A percentile compares a stretch with the other conserved stretches of the same genome.
Conservation (phyloP, 2,329 filamentous ascomycete species). For the Colletotrichum navitas region DNA sequence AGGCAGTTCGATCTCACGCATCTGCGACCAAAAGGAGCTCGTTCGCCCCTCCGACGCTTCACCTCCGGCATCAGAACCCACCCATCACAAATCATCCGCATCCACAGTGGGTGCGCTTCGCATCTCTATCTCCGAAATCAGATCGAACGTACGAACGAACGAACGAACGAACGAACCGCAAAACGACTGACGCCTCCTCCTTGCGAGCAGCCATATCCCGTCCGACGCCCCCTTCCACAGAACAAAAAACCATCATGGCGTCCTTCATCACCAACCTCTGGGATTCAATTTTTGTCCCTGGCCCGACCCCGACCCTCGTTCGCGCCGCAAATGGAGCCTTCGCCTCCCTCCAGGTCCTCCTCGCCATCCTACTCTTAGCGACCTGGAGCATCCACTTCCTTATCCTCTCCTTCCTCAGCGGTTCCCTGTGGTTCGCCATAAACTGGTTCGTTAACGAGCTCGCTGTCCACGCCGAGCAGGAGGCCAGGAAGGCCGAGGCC, state of each 20-base stretch:
- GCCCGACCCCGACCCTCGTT: constrained; percentile 88
- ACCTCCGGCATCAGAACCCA: not conserved
- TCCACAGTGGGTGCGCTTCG: not conserved
- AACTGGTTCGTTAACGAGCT: constrained; percentile 93
- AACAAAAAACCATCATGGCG: constrained; percentile 59
- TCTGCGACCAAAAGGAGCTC: not conserved
- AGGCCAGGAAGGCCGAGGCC: constrained; percentile 55
- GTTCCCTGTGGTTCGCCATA: constrained; percentile 89
- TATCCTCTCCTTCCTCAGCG: constrained; percentile 82
- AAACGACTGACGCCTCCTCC: not conserved
- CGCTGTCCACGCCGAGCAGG: constrained; percentile 54
- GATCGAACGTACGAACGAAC: not conserved
- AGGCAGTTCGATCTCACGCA: not conserved
- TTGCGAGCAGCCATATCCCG: not conserved
- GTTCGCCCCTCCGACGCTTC: not conserved
- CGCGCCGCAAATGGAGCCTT: constrained; percentile 93
- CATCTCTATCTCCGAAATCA: constrained; percentile 3
- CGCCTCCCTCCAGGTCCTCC: constrained; percentile 83
- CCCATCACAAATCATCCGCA: constrained; percentile 1
- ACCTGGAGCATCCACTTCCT: constrained; percentile 93
- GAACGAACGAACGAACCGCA: constrained; percentile 7
- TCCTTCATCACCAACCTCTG: constrained; percentile 81
- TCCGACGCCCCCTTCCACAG: not conserved
- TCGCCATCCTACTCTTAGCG: constrained; percentile 79
- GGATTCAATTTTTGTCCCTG: constrained; percentile 93